These are phyloP conservation scores for Phaeosphaeria sp. DNA, from an alignment of 2,329 filamentous ascomycete species.

Conservation along the genomic window DNA sequence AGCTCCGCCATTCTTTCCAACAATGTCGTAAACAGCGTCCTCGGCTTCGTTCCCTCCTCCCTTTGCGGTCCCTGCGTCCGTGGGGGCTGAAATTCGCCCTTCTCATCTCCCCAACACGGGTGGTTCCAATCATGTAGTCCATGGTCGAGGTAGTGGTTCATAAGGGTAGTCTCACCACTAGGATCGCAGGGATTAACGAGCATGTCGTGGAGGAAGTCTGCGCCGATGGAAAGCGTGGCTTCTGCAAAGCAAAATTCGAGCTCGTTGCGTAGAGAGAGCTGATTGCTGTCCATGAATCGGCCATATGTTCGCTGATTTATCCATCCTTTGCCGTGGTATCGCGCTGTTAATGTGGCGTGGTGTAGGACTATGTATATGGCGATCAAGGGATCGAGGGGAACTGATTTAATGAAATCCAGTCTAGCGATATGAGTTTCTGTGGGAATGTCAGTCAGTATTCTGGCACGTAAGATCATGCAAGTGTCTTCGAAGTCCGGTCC, in stretches of 20 bases:
- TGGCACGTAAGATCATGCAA: not conserved
- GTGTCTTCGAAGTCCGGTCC: not conserved
- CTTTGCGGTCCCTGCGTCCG: constrained; percentile 35
- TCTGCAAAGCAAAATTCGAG: constrained; percentile 41
- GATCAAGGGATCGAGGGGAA: constrained; percentile 30
- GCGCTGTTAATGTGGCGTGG: constrained; percentile 35
- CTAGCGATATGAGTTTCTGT: constrained; percentile 20
- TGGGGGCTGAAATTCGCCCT: constrained; percentile 33
- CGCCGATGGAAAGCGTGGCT: constrained; percentile 30
- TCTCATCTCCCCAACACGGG: constrained; percentile 19
- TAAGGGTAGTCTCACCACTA: constrained; percentile 21
- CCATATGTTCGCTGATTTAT: constrained; percentile 41
- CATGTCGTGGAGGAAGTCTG: constrained; percentile 31
- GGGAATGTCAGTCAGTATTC: constrained; percentile 1
- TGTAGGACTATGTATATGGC: constrained; percentile 39
- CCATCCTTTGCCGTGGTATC: constrained; percentile 39
- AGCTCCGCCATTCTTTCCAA: constrained; percentile 34
- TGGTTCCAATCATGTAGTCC: constrained; percentile 34
- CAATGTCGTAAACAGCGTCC: constrained; percentile 31
- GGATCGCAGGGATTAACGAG: constrained; percentile 20
- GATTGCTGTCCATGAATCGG: constrained; percentile 36
- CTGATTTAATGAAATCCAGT: constrained; percentile 27
- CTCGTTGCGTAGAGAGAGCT: constrained; percentile 35
- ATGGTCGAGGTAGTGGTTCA: constrained; percentile 40
- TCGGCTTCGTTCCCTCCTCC: constrained; percentile 7